Percentiles rank a stretch among this genome's conserved stretches.
phyloP scores from a whole-genome alignment of 192 early-diverging fungal genomes.

The Glomus cerebriforme region DNA sequence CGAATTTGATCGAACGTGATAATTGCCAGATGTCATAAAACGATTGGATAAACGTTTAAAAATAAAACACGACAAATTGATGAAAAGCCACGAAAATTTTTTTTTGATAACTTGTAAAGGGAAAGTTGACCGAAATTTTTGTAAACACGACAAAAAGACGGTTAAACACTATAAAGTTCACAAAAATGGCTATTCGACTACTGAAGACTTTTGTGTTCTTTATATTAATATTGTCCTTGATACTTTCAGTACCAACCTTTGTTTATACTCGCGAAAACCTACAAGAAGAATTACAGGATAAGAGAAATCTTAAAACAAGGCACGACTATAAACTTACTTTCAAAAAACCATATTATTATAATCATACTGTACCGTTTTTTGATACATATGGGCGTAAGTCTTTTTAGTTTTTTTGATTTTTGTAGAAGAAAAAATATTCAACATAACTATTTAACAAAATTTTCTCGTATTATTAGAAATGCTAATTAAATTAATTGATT shows the following conservation, averaged over 20 bases:
- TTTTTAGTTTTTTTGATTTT: neutral
- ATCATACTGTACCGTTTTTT: slow-evolving; percentile 56
- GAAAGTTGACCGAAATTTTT: too few relatives aligned
- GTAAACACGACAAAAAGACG: too few relatives aligned
- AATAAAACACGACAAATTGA: neutral
- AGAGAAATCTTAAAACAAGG: neutral
- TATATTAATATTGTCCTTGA: neutral
- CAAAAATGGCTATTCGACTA: neutral
- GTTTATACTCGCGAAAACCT: neutral
- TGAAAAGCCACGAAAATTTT: neutral
- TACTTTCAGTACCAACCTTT: neutral
- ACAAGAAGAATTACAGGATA: neutral
- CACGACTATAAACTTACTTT: slow-evolving; percentile 65
- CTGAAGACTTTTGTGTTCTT: neutral
- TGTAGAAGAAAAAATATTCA: neutral
- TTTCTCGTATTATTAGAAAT: neutral
- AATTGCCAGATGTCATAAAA: neutral
- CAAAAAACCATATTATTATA: slow-evolving; percentile 57
- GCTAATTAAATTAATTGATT: neutral
- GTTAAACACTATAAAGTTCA: too few relatives aligned
- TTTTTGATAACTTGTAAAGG: neutral
- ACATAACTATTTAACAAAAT: neutral
- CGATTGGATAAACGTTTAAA: neutral
- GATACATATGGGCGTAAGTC: slow-evolving; percentile 48
- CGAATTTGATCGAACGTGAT: neutral